phyloP scores from a whole-genome alignment of 2,329 filamentous ascomycete species.

The Elsinoe batatas region DNA sequence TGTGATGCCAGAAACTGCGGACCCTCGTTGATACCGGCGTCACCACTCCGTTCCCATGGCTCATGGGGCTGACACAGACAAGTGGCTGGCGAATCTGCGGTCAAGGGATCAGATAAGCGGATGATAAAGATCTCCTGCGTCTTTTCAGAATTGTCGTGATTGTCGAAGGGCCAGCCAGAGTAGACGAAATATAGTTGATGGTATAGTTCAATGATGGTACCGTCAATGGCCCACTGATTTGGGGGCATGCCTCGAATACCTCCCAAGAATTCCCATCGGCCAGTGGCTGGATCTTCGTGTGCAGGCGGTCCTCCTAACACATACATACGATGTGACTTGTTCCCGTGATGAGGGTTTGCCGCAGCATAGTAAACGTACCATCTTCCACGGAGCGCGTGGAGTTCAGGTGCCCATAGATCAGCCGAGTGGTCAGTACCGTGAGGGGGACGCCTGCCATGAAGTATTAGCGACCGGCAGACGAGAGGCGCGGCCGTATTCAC shows the following conservation, averaged over 20 bases:
- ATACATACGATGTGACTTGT: conserved; percentile 37
- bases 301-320: conserved; percentile 34
- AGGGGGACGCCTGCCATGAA: conserved; percentile 29
- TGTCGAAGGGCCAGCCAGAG: conserved; percentile 36
- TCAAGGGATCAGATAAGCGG: conserved; percentile 29
- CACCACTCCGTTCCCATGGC: conserved; percentile 32
- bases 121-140: conserved; percentile 38
- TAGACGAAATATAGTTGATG: conserved; percentile 35
- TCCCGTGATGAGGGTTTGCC: conserved; percentile 33
- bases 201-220: conserved; percentile 34
- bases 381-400: conserved; percentile 40
- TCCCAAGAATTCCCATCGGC: conserved; percentile 35
- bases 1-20: conserved; percentile 31
- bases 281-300: conserved; percentile 22
- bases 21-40: conserved; percentile 37
- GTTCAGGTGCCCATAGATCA: conserved; percentile 47
- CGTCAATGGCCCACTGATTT: conserved; percentile 40
- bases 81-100: conserved; percentile 27
- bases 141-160: conserved; percentile 26
- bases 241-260: conserved; percentile 32
- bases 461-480: neutral
- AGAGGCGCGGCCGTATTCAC: conserved; percentile 17
- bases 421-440: conserved; percentile 34
- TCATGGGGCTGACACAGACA: conserved; percentile 33
- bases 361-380: conserved; percentile 47